phyloP scores from a whole-genome alignment of 805 yeast species.

The Suhomyces tanzawaensis region DNA sequence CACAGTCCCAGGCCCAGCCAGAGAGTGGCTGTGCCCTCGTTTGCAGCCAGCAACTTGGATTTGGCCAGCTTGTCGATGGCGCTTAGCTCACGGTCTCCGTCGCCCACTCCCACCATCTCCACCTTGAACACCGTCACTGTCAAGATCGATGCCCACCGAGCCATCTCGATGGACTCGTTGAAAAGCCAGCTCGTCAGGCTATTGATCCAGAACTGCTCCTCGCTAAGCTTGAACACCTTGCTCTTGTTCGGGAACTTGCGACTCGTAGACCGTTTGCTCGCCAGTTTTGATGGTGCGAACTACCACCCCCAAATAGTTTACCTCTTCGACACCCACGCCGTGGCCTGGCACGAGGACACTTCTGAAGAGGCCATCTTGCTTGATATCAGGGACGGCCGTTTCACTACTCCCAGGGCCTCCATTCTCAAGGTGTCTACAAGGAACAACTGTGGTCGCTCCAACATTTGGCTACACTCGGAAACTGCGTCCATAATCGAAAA shows the following conservation, averaged over 20 bases:
- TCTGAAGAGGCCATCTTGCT: conserved; percentile 11
- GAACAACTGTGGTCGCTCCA: not conserved
- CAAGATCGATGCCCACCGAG: conserved; percentile 15
- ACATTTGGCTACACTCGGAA: conserved; percentile 28
- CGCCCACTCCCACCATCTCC: conserved; percentile 8
- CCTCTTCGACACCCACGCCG: conserved; percentile 33
- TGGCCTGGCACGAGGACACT: conserved; percentile 19
- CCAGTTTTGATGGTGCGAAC: conserved; percentile 15
- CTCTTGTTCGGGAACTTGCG: conserved; percentile 34
- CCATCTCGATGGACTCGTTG: conserved; percentile 24
- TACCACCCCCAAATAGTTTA: conserved; percentile 20
- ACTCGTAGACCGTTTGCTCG: conserved; percentile 32
- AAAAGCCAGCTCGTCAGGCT: conserved; percentile 28
- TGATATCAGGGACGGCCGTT: conserved; percentile 2
- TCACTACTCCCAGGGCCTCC: conserved; percentile 21
- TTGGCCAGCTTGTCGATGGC: not conserved
- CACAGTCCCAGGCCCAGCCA: not conserved
- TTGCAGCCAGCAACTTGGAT: not conserved
- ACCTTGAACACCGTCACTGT: conserved; percentile 10
- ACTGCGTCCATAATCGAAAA: conserved; percentile 36
- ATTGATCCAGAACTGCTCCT: conserved; percentile 23
- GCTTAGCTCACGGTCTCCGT: conserved; percentile 3
- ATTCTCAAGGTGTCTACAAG: conserved; percentile 19
- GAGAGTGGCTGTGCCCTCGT: not conserved
- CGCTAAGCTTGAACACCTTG: conserved; percentile 24